Evolutionary conservation across 139 green algal species (phyloP).

Genomic region (Nannochloris sp.): DNA sequence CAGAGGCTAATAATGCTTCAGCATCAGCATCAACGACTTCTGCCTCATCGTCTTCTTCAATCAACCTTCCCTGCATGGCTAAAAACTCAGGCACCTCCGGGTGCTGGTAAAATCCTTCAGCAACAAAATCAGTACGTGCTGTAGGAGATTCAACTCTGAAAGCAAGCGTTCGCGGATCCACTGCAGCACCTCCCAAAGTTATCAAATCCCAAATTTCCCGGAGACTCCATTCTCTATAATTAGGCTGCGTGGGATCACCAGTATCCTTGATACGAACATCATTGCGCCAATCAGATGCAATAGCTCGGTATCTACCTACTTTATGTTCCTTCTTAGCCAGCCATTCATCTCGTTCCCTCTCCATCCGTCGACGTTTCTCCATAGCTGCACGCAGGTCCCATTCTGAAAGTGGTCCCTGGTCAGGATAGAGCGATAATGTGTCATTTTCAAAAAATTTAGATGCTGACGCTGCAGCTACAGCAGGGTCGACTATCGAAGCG

Average conservation of each 20-base stretch:
- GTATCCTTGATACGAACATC: slow-evolving; percentile 16
- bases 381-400: slow-evolving; percentile 29
- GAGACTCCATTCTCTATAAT: slow-evolving; percentile 31
- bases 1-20: slow-evolving; percentile 14
- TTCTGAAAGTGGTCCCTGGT: background rate
- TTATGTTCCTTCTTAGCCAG: background rate
- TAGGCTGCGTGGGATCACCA: slow-evolving; percentile 6
- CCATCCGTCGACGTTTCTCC: slow-evolving; percentile 21
- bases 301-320: slow-evolving; percentile 9
- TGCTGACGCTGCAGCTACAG: background rate
- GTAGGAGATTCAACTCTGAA: background rate
- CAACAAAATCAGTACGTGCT: background rate
- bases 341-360: slow-evolving; percentile 16
- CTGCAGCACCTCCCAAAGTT: slow-evolving; percentile 19
- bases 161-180: slow-evolving; percentile 17
- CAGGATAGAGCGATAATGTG: background rate
- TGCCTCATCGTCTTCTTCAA: slow-evolving; percentile 14
- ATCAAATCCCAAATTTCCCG: slow-evolving; percentile 36
- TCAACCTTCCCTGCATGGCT: slow-evolving; percentile 8
- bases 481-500: background rate
- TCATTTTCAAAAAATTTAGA: background rate
- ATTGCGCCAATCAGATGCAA: slow-evolving; percentile 22
- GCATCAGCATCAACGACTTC: slow-evolving; percentile 5
- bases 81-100: slow-evolving; percentile 14
- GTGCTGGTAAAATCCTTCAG: slow-evolving; percentile 1